A percentile compares a stretch with the other conserved stretches of the same genome.
These are phyloP conservation scores for Pharnaceum exiguum DNA, from an alignment of 148 eudicot genomes.

Conservation along the genomic window DNA sequence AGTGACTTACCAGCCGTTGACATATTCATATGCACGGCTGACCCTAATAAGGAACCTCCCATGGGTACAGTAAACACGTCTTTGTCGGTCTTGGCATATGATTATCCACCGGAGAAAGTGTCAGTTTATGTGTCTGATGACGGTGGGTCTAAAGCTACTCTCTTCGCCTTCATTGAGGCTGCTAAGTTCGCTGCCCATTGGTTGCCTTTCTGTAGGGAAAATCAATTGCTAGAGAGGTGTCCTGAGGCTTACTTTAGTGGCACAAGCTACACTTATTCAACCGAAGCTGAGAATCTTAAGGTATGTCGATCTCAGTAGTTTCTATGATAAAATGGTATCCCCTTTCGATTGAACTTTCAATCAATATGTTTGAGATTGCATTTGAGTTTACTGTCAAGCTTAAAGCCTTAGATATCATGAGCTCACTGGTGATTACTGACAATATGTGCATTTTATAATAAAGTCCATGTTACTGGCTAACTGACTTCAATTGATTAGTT, in stretches of 20 bases:
- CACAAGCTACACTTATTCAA: not conserved
- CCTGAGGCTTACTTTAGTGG: slow-evolving; percentile 55
- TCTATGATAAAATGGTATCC: not conserved
- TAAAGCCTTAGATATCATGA: not conserved
- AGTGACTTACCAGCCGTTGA: slow-evolving; percentile 48
- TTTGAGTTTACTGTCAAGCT: not conserved
- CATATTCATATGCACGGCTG: slow-evolving; percentile 84
- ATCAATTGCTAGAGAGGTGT: slow-evolving; percentile 36
- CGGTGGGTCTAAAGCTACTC: slow-evolving; percentile 67
- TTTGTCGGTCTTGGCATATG: slow-evolving; percentile 77
- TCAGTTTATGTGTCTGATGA: slow-evolving; percentile 88
- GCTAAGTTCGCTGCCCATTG: slow-evolving; percentile 58
- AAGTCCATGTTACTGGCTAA: not conserved
- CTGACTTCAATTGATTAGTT: too few species aligned
- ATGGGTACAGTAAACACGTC: slow-evolving; percentile 70
- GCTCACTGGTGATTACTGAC: too few species aligned
- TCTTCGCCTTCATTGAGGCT: slow-evolving; percentile 76
- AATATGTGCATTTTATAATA: too few species aligned
- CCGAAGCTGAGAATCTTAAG: slow-evolving; percentile 43
- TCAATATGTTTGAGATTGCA: not conserved
- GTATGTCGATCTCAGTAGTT: slow-evolving; percentile 23
- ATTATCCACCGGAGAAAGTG: slow-evolving; percentile 63
- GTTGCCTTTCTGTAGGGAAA: slow-evolving; percentile 66
- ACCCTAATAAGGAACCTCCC: slow-evolving; percentile 82
- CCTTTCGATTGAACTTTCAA: not conserved